phyloP scores from a whole-genome alignment of 1,284 basidiomycete species.

The Microbotryum violaceum region DNA sequence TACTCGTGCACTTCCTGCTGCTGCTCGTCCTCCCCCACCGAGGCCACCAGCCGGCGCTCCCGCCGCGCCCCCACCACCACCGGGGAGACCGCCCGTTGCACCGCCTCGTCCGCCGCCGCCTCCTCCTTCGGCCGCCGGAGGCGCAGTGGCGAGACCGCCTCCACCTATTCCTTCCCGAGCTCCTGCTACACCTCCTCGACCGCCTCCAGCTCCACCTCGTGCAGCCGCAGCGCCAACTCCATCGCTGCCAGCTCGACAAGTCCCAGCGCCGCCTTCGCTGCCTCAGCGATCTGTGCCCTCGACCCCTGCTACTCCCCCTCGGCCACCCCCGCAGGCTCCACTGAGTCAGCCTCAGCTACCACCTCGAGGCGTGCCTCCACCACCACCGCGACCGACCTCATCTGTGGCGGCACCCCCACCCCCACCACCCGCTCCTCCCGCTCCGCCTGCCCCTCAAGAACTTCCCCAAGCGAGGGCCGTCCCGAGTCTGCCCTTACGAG shows the following conservation, averaged over 20 bases:
- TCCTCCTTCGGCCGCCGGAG: neutral
- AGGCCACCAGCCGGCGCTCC: neutral
- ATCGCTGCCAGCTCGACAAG: neutral
- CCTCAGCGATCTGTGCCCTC: neutral
- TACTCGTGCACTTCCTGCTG: neutral
- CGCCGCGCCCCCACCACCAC: neutral
- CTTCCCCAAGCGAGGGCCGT: neutral
- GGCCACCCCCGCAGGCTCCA: neutral
- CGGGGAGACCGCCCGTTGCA: constrained; percentile 3
- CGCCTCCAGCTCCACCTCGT: neutral
- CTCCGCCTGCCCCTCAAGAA: constrained; percentile 3
- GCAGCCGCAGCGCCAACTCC: neutral
- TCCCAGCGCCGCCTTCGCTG: constrained; percentile 4
- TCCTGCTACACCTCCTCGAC: neutral
- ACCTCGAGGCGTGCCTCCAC: constrained; percentile 3
- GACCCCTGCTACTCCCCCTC: neutral
- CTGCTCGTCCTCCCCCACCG: neutral
- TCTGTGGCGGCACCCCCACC: constrained; percentile 5
- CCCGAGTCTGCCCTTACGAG: neutral
- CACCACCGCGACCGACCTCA: neutral
- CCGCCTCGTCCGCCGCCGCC: neutral
- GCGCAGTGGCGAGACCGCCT: neutral
- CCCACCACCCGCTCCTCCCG: neutral
- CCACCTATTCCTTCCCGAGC: neutral
- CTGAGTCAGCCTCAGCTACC: neutral